Conservation (phyloP, 2,329 filamentous ascomycete species). For the Aureobasidium sp. region DNA sequence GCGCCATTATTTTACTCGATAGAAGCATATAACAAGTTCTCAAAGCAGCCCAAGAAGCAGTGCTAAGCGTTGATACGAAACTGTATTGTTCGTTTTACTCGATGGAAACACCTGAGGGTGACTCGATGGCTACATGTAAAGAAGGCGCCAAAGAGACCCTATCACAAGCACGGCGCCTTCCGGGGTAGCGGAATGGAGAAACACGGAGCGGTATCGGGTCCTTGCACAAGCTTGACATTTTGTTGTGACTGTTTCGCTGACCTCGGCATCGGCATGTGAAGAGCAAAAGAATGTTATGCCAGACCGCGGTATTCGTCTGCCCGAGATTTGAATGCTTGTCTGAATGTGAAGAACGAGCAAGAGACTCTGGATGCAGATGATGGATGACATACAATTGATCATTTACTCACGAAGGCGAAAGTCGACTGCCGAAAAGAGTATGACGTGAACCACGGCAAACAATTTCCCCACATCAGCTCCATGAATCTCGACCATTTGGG, state of each 20-base stretch:
- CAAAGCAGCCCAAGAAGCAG: not conserved
- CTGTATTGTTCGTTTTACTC: not conserved
- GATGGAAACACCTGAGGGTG: constrained; percentile 1
- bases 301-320: not conserved
- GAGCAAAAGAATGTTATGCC: not conserved
- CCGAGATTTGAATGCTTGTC: not conserved
- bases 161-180: constrained; percentile 6
- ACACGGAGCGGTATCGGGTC: not conserved
- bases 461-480: constrained; percentile 6
- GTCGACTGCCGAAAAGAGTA: not conserved
- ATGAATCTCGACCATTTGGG: not conserved
- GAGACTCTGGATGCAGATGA: not conserved
- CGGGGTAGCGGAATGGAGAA: not conserved
- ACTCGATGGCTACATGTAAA: constrained; percentile 10
- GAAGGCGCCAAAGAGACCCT: not conserved
- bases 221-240: constrained; percentile 12
- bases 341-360: not conserved
- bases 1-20: not conserved
- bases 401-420: not conserved
- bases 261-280: constrained; percentile 15
- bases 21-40: not conserved
- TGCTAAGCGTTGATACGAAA: not conserved
- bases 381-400: not conserved
- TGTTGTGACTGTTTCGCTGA: constrained; percentile 1
- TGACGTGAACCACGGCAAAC: constrained; percentile 9